Evolutionary conservation across 495 filamentous ascomycete genomes (phyloP), one percentile per base, ranked within the genome.

Genomic region (Trichoderma erinaceum): DNA sequence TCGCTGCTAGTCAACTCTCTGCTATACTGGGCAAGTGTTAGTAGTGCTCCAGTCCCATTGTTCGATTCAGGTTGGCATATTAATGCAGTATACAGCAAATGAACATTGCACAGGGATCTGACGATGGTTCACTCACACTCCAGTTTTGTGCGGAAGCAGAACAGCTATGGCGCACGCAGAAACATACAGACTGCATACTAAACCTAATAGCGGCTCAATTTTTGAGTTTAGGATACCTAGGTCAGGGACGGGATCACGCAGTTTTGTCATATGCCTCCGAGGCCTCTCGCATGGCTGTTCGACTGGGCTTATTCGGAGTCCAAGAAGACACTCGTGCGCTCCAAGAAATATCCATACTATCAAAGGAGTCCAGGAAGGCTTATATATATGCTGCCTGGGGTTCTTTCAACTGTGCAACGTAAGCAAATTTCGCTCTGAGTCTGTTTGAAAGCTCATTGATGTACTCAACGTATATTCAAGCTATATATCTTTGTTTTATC

Each of bases 341-440:
- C 4, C 35, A 32, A 1, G 41, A 27, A 32, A 27, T 29, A 4
- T 50, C n/a, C 41, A 67, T 43, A 52, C 56, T 35, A 7, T 66
- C 64, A 15, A 8, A 38, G 8, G 65, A 70, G 35, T 35, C 35
- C 38, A 15, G 41, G 29, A n/a, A 52, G 3, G 52, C 66, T 16
- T 29, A 58, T 35, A 67, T 52, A 18, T 52, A 63, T 56, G 64
- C 68, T 2, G 68, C 68, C 4, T 70, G 68, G 68, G 68, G 68
- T 18, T 58, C 35, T 23, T 70, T 50, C 32, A 46, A 44, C 50
- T 63, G 38, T n/a, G 46, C 64, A 12, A 67, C 52, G 68, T 70
- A 64, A 27, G 65, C 41, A 15, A 15, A 48, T 46, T 48, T 46
- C 12, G 23, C 12, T n/a, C 63, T 3, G n/a, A 46, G 50, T 21